Evolutionary conservation across 169 alveolate genomes (phyloP).

Genomic region (Besnoitia besnoiti): DNA sequence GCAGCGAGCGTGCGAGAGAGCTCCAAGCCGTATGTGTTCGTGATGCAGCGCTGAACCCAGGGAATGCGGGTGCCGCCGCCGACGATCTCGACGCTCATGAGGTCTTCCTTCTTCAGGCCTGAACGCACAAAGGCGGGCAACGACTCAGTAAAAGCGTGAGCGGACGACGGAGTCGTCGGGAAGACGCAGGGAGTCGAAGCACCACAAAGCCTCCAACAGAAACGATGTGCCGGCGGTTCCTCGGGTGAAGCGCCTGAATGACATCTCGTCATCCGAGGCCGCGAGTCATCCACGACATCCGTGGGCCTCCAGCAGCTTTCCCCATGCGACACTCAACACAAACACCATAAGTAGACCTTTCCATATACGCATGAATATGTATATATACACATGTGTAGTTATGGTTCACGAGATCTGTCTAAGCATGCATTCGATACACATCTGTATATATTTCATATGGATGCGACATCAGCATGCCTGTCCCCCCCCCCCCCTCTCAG

Average conservation of each 20-base stretch:
- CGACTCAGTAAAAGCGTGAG: too few relatives aligned
- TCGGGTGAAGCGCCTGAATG: too few relatives aligned
- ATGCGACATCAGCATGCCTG: too few relatives aligned
- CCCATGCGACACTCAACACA: not conserved
- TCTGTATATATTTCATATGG: too few relatives aligned
- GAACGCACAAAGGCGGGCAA: not conserved
- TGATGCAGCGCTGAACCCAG: conserved; percentile 87
- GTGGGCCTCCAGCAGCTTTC: too few relatives aligned
- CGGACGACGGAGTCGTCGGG: too few relatives aligned
- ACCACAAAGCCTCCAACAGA: not conserved
- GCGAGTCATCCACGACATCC: too few relatives aligned
- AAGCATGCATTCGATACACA: too few relatives aligned
- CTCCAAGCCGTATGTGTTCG: conserved; percentile 84
- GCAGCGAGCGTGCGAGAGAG: conserved; percentile 94
- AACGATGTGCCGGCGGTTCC: not conserved
- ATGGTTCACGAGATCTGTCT: too few relatives aligned
- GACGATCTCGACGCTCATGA: conserved; percentile 93
- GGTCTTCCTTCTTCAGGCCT: conserved; percentile 72
- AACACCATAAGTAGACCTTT: not conserved
- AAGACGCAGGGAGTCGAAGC: too few relatives aligned
- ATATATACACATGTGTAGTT: not conserved
- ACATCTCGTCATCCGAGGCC: too few relatives aligned
- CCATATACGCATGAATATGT: not conserved
- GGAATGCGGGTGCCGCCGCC: conserved; percentile 99
- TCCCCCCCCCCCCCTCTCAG: too few relatives aligned